phyloP scores from a whole-genome alignment of 768 basidiomycete species.

The Sarcodon aspratus region DNA sequence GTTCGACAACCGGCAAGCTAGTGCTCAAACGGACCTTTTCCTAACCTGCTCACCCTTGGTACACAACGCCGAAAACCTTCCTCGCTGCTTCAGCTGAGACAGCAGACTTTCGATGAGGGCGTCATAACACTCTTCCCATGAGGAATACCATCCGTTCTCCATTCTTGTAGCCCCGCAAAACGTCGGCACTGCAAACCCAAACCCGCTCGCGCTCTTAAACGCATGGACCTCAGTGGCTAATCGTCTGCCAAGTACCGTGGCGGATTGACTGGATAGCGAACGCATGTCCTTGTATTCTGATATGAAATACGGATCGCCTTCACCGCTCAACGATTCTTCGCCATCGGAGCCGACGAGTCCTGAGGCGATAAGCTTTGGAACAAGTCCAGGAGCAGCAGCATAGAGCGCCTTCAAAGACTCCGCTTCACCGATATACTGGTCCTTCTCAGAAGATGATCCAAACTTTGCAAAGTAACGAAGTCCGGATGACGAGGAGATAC shows the following conservation, averaged over 20 bases:
- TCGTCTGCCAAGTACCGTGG: constrained; percentile 41
- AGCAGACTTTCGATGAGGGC: constrained; percentile 51
- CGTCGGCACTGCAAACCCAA: constrained; percentile 65
- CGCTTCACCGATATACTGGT: constrained; percentile 61
- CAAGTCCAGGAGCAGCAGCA: constrained; percentile 55
- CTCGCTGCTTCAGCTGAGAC: constrained; percentile 28
- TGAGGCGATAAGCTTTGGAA: constrained; percentile 41
- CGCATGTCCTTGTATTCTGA: constrained; percentile 61
- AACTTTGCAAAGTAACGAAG: constrained; percentile 51
- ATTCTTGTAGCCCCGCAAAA: constrained; percentile 67
- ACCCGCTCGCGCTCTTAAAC: constrained; percentile 40
- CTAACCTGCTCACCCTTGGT: constrained; percentile 39
- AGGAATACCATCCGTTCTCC: constrained; percentile 61
- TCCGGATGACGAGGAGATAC: constrained; percentile 45
- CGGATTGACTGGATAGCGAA: constrained; percentile 33
- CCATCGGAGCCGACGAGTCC: constrained; percentile 24
- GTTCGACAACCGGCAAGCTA: background rate
- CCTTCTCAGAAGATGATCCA: constrained; percentile 37
- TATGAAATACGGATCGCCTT: constrained; percentile 50
- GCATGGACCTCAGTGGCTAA: constrained; percentile 59
- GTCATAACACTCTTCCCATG: constrained; percentile 61
- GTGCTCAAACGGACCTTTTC: constrained; percentile 24
- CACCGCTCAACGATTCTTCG: constrained; percentile 14
- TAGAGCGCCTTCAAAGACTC: constrained; percentile 56
- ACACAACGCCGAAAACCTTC: constrained; percentile 33